These are phyloP conservation scores for Xylaria sp. DNA, from an alignment of 2,329 filamentous ascomycete species.

Conservation along the genomic window DNA sequence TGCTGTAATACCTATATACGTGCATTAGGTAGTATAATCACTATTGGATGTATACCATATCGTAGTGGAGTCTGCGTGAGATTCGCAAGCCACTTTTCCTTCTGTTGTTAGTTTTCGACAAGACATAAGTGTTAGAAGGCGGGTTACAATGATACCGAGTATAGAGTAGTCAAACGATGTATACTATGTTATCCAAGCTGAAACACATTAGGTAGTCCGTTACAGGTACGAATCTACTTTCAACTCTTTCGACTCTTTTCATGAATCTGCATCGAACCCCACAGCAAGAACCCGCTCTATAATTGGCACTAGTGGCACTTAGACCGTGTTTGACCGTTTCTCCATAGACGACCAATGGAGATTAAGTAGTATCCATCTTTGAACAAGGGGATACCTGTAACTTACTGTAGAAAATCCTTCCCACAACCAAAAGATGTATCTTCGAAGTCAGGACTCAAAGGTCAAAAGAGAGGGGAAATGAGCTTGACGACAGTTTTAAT, in stretches of 20 bases:
- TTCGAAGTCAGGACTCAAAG: neutral
- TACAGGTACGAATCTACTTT: no score
- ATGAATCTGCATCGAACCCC: constrained; percentile 13
- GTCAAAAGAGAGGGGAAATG: neutral
- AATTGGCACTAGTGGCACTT: constrained; percentile 26
- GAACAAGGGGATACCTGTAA: neutral
- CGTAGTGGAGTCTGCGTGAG: neutral
- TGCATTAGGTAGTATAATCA: no score
- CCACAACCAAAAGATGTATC: neutral
- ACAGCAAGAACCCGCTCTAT: constrained; percentile 6
- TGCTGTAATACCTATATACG: no score
- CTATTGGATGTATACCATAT: neutral
- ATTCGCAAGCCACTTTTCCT: neutral
- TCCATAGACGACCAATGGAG: neutral
- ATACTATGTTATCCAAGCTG: neutral
- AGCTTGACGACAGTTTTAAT: neutral
- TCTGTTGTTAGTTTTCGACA: neutral
- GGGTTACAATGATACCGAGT: neutral
- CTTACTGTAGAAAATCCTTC: neutral
- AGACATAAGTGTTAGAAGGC: neutral
- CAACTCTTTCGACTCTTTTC: neutral
- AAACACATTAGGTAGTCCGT: neutral
- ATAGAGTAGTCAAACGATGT: neutral
- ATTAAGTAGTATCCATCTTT: neutral
- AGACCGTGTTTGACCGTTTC: neutral